Evolutionary conservation across 2,329 filamentous ascomycete species (phyloP).

Genomic region (Didymellaceae sp.): DNA sequence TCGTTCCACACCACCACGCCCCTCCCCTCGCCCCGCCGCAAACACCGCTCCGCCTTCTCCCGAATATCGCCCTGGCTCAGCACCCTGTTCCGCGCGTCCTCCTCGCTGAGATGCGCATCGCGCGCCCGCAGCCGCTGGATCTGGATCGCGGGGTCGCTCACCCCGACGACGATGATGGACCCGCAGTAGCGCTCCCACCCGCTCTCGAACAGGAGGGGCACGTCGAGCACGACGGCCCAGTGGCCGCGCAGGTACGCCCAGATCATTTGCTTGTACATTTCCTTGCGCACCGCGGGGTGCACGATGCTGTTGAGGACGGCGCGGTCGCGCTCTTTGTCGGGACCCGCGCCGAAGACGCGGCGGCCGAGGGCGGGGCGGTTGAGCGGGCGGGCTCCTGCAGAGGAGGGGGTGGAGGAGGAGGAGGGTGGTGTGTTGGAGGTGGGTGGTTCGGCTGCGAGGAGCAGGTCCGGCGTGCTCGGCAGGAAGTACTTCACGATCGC

Average conservation of each 20-base stretch:
- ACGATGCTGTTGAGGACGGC: slow-evolving; percentile 86
- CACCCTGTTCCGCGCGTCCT: slow-evolving; percentile 88
- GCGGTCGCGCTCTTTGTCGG: slow-evolving; percentile 73
- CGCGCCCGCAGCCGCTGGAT: slow-evolving; percentile 77
- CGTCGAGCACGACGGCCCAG: slow-evolving; percentile 91
- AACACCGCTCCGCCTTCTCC: slow-evolving; percentile 78
- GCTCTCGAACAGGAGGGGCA: slow-evolving; percentile 90
- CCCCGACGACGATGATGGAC: slow-evolving; percentile 84
- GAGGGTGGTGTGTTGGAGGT: no score
- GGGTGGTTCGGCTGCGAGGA: slow-evolving; percentile 64
- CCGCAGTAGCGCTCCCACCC: slow-evolving; percentile 86
- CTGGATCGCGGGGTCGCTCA: slow-evolving; percentile 79
- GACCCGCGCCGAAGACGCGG: slow-evolving; percentile 82
- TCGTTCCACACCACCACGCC: slow-evolving; percentile 95
- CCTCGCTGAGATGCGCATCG: slow-evolving; percentile 78
- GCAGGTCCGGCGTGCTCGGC: slow-evolving; percentile 82
- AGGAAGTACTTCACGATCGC: slow-evolving; percentile 83
- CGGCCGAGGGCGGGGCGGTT: slow-evolving; percentile 86
- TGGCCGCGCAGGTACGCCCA: slow-evolving; percentile 74
- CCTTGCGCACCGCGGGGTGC: slow-evolving; percentile 84
- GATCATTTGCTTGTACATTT: slow-evolving; percentile 80
- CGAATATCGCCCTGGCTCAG: slow-evolving; percentile 84
- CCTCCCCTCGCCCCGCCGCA: slow-evolving; percentile 65
- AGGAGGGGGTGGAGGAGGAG: slow-evolving; percentile 47
- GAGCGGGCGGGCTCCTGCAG: slow-evolving; percentile 69